phyloP scores from a whole-genome alignment of 2,329 filamentous ascomycete species.

The Fusarium stilboides region DNA sequence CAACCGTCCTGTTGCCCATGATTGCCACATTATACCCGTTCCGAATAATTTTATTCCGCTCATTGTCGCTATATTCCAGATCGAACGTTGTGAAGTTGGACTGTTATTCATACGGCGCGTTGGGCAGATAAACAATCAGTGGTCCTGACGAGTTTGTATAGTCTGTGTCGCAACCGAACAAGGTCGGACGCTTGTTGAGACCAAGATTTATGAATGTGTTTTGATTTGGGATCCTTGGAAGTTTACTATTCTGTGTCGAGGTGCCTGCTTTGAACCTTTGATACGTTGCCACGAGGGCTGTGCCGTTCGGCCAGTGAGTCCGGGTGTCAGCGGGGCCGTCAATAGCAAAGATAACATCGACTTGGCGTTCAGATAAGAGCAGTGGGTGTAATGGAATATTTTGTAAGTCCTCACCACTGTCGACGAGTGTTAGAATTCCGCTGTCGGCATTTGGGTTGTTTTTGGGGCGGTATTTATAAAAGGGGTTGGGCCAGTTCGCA shows the following conservation, averaged over 20 bases:
- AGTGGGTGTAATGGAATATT: conserved; percentile 86
- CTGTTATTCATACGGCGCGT: conserved; percentile 78
- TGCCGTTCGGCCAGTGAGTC: conserved; percentile 82
- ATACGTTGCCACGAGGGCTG: conserved; percentile 81
- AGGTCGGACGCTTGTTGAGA: conserved; percentile 80
- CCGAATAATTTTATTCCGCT: conserved; percentile 81
- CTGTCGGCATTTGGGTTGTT: conserved; percentile 71
- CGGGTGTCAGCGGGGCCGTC: conserved; percentile 83
- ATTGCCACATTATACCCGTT: conserved; percentile 82
- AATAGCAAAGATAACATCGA: conserved; percentile 87
- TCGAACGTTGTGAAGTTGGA: conserved; percentile 84
- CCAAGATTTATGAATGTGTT: conserved; percentile 86
- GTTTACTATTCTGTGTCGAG: conserved; percentile 75
- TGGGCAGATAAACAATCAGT: conserved; percentile 86
- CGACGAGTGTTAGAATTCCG: conserved; percentile 77
- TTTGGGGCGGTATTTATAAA: conserved; percentile 74
- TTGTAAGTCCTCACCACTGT: conserved; percentile 83
- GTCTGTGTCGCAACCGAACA: conserved; percentile 81
- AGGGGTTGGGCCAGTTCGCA: conserved; percentile 83
- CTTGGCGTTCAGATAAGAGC: conserved; percentile 78
- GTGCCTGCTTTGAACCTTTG: conserved; percentile 71
- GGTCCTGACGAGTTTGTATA: conserved; percentile 63
- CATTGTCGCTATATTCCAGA: conserved; percentile 70
- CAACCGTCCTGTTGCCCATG: conserved; percentile 65
- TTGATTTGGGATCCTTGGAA: conserved; percentile 79